Percentiles rank a stretch among this genome's conserved stretches.
Evolutionary conservation across 306 rosid genomes (phyloP).

Genomic region (Prunus mume): DNA sequence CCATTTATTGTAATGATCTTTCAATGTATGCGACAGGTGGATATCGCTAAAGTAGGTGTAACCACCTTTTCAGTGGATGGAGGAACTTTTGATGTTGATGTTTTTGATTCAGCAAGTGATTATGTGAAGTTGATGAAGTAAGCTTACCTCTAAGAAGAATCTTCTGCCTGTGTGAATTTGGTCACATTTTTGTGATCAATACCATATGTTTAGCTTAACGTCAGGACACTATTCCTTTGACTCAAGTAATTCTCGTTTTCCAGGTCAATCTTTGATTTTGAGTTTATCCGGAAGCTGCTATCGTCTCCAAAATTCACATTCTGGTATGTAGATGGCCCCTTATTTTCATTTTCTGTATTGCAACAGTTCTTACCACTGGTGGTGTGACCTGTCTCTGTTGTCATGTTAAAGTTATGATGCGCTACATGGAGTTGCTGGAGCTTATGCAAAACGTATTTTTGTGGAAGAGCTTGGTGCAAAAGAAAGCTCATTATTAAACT

Average conservation of each 20-base stretch:
- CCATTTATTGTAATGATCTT: conserved; percentile 16
- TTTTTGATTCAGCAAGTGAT: conserved; percentile 92
- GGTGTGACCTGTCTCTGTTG: conserved; percentile 12
- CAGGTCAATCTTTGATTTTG: conserved; percentile 96
- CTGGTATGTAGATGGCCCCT: conserved; percentile 54
- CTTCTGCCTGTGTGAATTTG: neutral
- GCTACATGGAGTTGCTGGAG: conserved; percentile 94
- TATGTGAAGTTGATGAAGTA: conserved; percentile 91
- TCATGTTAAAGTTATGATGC: conserved; percentile 66
- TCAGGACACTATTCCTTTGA: neutral
- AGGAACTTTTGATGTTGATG: conserved; percentile 94
- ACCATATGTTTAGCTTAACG: neutral
- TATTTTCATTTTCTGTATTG: conserved; percentile 16
- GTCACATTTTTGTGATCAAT: neutral
- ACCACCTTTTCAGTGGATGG: conserved; percentile 81
- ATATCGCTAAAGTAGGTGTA: conserved; percentile 57
- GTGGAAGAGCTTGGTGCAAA: conserved; percentile 98
- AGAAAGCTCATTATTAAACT: conserved; percentile 88
- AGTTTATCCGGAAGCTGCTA: conserved; percentile 62
- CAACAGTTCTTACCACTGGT: neutral
- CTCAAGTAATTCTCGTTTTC: conserved; percentile 15
- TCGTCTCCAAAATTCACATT: conserved; percentile 85
- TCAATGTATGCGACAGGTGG: conserved; percentile 56
- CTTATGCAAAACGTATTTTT: conserved; percentile 89
- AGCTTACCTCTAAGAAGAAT: conserved; percentile 23